phyloP scores from a whole-genome alignment of 768 basidiomycete genomes.

The Lactifluus pinguis region DNA sequence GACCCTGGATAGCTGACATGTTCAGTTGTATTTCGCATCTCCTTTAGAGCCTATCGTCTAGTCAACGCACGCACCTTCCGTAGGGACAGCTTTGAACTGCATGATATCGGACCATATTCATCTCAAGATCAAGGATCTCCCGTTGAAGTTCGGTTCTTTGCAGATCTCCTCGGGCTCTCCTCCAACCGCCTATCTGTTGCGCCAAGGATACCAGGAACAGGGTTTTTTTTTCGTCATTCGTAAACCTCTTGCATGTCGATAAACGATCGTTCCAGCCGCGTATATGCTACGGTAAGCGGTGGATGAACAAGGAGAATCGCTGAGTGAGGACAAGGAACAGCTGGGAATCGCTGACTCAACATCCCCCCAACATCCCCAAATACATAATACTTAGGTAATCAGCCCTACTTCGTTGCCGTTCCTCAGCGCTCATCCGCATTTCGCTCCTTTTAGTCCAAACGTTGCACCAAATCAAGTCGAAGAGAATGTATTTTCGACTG shows the following conservation, averaged over 20 bases:
- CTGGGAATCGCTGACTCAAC: background rate
- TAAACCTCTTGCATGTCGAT: background rate
- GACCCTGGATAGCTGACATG: no score
- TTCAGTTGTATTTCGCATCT: no score
- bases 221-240: background rate
- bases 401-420: background rate
- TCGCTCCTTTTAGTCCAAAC: background rate
- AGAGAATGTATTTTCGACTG: background rate
- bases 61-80: background rate
- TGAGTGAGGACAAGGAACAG: background rate
- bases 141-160: background rate
- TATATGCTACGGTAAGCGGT: background rate
- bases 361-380: background rate
- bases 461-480: background rate
- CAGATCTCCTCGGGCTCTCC: background rate
- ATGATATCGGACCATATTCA: background rate
- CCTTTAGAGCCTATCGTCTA: no score
- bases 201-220: background rate
- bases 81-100: background rate
- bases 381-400: background rate
- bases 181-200: no score
- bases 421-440: background rate
- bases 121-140: background rate
- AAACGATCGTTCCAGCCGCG: background rate
- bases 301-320: background rate